A percentile compares a stretch with the other conserved stretches of the same genome.
Evolutionary conservation across 2,329 filamentous ascomycete genomes (phyloP).

Genomic region (Aspergillus fijiensis): DNA sequence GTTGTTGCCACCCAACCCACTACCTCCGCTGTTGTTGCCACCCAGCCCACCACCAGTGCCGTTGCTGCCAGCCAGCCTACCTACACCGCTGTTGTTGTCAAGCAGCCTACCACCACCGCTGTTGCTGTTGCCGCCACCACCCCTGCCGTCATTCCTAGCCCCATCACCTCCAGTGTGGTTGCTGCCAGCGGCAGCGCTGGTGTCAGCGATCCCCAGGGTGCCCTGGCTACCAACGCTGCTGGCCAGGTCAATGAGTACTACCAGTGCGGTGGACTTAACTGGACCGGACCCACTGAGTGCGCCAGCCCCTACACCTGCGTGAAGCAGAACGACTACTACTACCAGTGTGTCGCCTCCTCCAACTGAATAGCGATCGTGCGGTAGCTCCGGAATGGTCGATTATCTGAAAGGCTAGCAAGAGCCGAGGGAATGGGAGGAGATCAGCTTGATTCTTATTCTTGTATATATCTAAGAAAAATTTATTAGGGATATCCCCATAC

Average conservation of each 20-base stretch:
- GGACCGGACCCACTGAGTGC: conserved; percentile 37
- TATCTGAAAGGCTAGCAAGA: background rate
- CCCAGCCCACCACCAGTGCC: background rate
- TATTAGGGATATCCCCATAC: background rate
- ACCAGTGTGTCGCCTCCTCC: conserved; percentile 32
- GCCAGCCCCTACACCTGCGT: conserved; percentile 34
- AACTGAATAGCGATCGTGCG: background rate
- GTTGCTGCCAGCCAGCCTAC: background rate
- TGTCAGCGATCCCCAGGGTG: conserved; percentile 9
- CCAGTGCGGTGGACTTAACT: conserved; percentile 41
- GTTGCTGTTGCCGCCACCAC: conserved; percentile 9
- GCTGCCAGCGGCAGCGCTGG: conserved; percentile 8
- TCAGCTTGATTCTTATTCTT: conserved; percentile 3
- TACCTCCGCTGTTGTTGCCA: background rate
- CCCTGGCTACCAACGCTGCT: conserved; percentile 4
- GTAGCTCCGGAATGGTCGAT: background rate
- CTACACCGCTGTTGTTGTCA: conserved; percentile 1
- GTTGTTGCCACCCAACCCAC: background rate
- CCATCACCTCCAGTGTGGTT: background rate
- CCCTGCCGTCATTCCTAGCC: background rate
- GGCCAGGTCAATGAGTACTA: conserved; percentile 23
- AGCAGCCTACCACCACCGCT: conserved; percentile 4
- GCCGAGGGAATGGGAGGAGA: background rate
- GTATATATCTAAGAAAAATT: conserved; percentile 1
- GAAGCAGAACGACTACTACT: conserved; percentile 39